Percentiles rank a stretch among this genome's conserved stretches.
Conservation (phyloP, 208 protist genomes). For the Phytomonas serpens region DNA sequence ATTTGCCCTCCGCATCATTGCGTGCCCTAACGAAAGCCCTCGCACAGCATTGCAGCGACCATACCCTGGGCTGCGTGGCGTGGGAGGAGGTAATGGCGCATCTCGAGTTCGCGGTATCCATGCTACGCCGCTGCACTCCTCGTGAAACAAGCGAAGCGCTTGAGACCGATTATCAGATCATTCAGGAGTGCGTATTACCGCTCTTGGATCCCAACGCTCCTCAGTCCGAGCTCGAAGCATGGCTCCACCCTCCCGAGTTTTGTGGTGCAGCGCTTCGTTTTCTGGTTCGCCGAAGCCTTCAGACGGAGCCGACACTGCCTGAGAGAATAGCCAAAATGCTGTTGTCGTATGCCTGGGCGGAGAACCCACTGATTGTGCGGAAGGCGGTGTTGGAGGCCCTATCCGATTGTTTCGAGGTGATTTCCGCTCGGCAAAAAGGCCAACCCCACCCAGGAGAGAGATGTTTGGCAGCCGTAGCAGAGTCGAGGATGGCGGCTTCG, state of each 20-base stretch:
- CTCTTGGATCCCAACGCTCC: neutral
- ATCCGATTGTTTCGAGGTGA: neutral
- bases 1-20: neutral
- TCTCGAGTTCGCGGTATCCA: neutral
- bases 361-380: conserved; percentile 43
- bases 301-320: neutral
- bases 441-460: neutral
- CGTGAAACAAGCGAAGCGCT: neutral
- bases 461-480: conserved; percentile 16
- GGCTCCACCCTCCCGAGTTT: neutral
- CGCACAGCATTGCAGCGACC: neutral
- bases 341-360: conserved; percentile 35
- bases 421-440: neutral
- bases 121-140: neutral
- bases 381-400: conserved; percentile 45
- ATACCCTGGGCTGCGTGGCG: neutral
- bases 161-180: neutral
- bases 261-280: neutral
- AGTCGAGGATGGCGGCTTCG: neutral
- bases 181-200: neutral
- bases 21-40: neutral
- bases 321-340: conserved; percentile 15
- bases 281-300: neutral
- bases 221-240: neutral
- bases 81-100: neutral